phyloP scores from a whole-genome alignment of 768 basidiomycete genomes.

The Serendipita sp. region DNA sequence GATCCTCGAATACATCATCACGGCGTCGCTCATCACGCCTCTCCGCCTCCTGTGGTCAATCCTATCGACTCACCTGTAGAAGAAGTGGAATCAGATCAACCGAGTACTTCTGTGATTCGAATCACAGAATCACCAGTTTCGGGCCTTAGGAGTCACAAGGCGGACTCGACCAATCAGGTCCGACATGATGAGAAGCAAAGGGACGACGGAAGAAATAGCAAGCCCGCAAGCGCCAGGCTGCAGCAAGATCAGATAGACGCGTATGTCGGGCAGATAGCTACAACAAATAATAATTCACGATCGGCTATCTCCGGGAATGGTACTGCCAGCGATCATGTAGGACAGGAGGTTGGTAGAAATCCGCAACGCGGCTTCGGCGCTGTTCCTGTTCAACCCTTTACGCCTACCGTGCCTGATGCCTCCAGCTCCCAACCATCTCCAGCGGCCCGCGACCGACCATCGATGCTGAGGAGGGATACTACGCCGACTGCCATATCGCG shows the following conservation, averaged over 20 bases:
- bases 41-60: not conserved
- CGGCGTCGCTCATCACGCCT: constrained; percentile 4
- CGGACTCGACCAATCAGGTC: not conserved
- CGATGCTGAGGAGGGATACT: constrained; percentile 2
- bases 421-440: not conserved
- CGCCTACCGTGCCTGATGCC: not conserved
- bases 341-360: not conserved
- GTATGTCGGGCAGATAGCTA: not conserved
- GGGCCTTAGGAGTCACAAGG: not conserved
- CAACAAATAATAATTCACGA: not conserved
- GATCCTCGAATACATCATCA: constrained; percentile 3
- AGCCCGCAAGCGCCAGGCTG: not conserved
- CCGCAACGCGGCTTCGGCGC: constrained; percentile 4
- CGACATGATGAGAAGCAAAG: not conserved
- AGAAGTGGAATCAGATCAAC: not conserved
- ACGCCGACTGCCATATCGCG: not conserved
- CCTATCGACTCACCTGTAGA: not conserved
- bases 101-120: not conserved
- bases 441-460: not conserved
- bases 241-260: not conserved
- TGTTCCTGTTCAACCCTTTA: not conserved
- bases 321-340: not conserved
- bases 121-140: not conserved
- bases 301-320: not conserved
- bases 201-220: not conserved